phyloP scores from a whole-genome alignment of 2,329 filamentous ascomycete species.

The Aspergillus ibericus region DNA sequence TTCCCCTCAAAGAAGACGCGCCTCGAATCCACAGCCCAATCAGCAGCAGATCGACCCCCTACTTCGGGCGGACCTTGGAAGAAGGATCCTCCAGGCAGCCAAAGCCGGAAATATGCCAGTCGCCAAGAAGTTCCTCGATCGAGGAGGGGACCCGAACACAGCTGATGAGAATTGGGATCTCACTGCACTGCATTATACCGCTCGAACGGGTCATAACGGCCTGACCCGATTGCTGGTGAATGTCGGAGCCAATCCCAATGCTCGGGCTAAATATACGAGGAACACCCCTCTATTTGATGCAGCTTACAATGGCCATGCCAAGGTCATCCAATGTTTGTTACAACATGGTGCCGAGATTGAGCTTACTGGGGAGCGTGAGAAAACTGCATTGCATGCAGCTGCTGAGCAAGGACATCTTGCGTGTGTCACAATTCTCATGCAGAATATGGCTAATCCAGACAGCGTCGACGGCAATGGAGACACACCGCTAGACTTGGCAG shows the following conservation, averaged over 20 bases:
- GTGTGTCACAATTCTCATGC: background rate
- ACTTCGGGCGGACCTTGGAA: background rate
- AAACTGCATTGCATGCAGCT: background rate
- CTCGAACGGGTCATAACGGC: background rate
- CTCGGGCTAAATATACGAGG: background rate
- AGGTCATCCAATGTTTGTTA: background rate
- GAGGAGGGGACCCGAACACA: background rate
- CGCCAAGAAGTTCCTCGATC: background rate
- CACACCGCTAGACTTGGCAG: background rate
- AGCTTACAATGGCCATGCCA: background rate
- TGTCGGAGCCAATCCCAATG: conserved; percentile 1
- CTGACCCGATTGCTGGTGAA: background rate
- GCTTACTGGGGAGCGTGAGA: background rate
- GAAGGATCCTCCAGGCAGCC: background rate
- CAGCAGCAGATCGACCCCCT: background rate
- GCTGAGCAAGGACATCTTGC: background rate
- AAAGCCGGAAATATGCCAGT: background rate
- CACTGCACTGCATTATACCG: background rate
- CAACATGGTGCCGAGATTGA: background rate
- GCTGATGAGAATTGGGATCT: background rate
- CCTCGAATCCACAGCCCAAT: background rate
- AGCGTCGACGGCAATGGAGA: background rate
- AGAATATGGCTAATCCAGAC: background rate
- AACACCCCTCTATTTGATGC: background rate
- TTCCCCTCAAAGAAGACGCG: background rate